Base-by-base conservation (phyloP, 257 asterid genomes). In the Solanum etuberosum region DNA sequence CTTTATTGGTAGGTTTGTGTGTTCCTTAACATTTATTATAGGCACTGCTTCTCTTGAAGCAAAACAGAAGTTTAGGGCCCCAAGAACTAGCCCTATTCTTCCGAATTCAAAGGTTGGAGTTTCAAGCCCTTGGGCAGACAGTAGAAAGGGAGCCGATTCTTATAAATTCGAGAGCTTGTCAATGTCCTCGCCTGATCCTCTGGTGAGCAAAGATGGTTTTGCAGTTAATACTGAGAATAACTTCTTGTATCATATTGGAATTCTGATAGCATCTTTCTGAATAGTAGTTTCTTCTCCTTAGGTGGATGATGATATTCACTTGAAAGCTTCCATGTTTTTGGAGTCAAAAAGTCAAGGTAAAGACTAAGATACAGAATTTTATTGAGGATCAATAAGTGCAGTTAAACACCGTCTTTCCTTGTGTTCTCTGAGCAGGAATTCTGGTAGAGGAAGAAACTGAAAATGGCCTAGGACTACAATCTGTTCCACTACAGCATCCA, bases 41-140 rank as follows among this genome's bases (percentile, higher is more conserved):
- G 99, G 99, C 89, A 90, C 90, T 92, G 96, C 99, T 87, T 92
- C 99, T 88, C 89, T 92, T 51, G 99, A 95, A 96, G 99, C 99
- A 73, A 97, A 93, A 88, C 91, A 95, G 89, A 88, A 92, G 74
- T 97, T 94, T 91, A 92, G 89, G 90, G 94, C 94, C 74, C 99
- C 99, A 67, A 91, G 98, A 83, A 76, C 85, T 84, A 87, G 90
- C 85, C 92, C 94, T 83, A 85, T 88, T 54, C 72, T 85, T 90
- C 92, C 87, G 86, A 90, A 87, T 86, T 90, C 90, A 81, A 74
- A 87, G 86, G 84, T 86, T 59, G 92, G 85, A 88, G 83, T 73
- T 87, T 91, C 92, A 83, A 85, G 90, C 86, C 84, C 84, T 70
- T 11, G 16, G 83, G 63, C 43, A 15, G 85, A 85, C 83, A 25